Percentiles rank a stretch among this genome's conserved stretches.
These are phyloP conservation scores for Colletotrichum coccodes DNA, from an alignment of 2,329 filamentous ascomycete genomes.

Conservation along the genomic window DNA sequence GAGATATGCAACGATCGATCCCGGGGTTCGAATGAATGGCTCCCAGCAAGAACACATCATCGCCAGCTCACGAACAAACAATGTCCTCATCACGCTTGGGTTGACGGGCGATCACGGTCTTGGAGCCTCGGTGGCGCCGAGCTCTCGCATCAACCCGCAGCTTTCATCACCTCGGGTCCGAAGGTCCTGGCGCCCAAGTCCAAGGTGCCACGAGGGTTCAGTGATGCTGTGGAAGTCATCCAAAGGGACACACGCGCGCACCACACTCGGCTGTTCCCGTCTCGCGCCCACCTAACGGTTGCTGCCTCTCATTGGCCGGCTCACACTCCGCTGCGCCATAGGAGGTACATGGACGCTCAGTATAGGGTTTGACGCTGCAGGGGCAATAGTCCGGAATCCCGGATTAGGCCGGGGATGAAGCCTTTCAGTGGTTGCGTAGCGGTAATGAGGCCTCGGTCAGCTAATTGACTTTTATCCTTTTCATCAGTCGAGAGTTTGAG, in stretches of 20 bases:
- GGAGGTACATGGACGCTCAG: background rate
- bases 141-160: slow-evolving; percentile 5
- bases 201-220: slow-evolving; percentile 8
- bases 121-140: slow-evolving; percentile 23
- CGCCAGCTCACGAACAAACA: background rate
- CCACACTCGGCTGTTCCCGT: slow-evolving; percentile 11
- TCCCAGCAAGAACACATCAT: background rate
- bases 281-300: background rate
- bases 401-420: background rate
- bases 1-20: slow-evolving; percentile 12
- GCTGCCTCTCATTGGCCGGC: background rate
- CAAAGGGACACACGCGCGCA: background rate
- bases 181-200: background rate
- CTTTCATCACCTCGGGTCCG: background rate
- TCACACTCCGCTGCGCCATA: background rate
- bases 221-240: background rate
- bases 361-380: background rate
- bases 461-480: background rate
- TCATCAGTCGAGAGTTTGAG: background rate
- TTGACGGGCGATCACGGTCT: slow-evolving; percentile 22
- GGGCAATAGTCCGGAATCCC: background rate
- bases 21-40: slow-evolving; percentile 2
- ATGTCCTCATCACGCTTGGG: background rate
- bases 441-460: background rate
- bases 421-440: background rate